Evolutionary conservation across 345 rosid genomes (phyloP), one percentile per base, ranked within the genome.

Genomic region (Erodium maritimum): DNA sequence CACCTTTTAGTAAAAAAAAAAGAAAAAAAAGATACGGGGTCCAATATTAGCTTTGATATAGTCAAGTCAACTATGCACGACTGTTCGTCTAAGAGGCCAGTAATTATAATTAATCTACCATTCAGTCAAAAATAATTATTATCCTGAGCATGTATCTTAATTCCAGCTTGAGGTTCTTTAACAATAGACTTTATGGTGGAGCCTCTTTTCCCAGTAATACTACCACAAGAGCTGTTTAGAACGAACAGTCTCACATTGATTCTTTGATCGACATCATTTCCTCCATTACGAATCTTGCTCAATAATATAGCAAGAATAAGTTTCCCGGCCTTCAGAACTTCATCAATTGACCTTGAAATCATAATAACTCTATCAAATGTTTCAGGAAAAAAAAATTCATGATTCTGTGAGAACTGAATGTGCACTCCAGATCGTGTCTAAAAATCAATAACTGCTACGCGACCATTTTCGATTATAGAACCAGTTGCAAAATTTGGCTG

Each of bases 141-240:
- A 71, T 94, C 99, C 76, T 79, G 83, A 25, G 95, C 90, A 57
- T 97, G 85, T 71, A 94, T 87, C 79, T 90, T 94, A 66, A 94
- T 94, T 72, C 84, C 80, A 68, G 97, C 97, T 75, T 82, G 90
- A 61, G 99, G 90, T 21, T 80, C 95, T 59, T 94, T 97, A 67
- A 90, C 87, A 69, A 94, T 87, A 65, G 81, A 94, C 99, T 90
- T 94, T 77, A 94, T 94, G 25, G 85, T 90, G 67, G 93, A 78
- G 53, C 99, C 97, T 79, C 95, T 97, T 78, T 90, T 94, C n/a
- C 61, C 99, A 72, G 90, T 94, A 61, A 94, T 94, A 78, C 99
- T 81, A 61, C 99, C 99, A 67, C 99, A 94, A 56, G 90, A 88
- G 77, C 83, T 80, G 70, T 94, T 90, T 48, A 97, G 96, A 77